Conservation (phyloP, 2,329 filamentous ascomycete genomes). For the Xylaria sp. region DNA sequence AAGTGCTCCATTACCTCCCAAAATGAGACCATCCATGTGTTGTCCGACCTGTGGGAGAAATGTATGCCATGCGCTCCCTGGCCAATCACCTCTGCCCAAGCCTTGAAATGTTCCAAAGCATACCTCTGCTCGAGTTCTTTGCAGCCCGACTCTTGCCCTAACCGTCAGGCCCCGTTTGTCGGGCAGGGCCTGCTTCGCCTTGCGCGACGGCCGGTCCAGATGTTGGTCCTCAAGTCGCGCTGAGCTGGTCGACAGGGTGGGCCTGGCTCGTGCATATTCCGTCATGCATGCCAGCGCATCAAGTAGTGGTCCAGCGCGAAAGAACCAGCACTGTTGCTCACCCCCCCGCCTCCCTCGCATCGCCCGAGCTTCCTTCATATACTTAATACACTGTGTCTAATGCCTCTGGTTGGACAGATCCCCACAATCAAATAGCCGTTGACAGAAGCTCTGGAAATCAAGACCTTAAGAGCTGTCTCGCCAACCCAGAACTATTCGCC, state of each 20-base stretch:
- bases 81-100: conserved; percentile 47
- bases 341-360: conserved; percentile 50
- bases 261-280: conserved; percentile 65
- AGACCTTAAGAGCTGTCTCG: conserved; percentile 50
- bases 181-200: conserved; percentile 47
- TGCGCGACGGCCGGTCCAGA: conserved; percentile 50
- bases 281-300: conserved; percentile 70
- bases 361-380: conserved; percentile 53
- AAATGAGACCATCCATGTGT: conserved; percentile 45
- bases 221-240: conserved; percentile 50
- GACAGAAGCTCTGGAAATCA: conserved; percentile 49
- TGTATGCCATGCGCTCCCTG: conserved; percentile 42
- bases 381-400: conserved; percentile 55
- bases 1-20: conserved; percentile 46
- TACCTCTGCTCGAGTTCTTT: conserved; percentile 40
- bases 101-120: conserved; percentile 40
- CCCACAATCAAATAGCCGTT: conserved; percentile 50
- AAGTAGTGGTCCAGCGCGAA: conserved; percentile 59
- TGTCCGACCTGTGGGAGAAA: conserved; percentile 45
- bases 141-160: conserved; percentile 43
- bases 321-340: conserved; percentile 50
- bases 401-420: conserved; percentile 57
- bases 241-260: conserved; percentile 59
- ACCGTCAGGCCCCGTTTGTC: conserved; percentile 44
- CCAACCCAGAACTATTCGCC: conserved; percentile 49